Conservation (phyloP, 257 asterid species). For the Rubia yunnanensis region DNA sequence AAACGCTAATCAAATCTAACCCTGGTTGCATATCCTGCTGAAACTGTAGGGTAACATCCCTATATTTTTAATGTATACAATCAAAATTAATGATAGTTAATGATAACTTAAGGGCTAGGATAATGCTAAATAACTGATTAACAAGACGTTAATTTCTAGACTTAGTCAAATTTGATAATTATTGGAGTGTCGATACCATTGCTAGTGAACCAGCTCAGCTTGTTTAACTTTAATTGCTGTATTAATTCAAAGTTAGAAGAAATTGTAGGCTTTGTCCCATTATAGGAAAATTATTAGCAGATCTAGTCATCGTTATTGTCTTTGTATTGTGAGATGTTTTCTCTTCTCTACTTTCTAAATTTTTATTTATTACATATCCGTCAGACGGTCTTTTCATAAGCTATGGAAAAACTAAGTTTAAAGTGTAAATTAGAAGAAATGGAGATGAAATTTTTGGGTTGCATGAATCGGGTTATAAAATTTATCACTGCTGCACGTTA, state of each 20-base stretch:
- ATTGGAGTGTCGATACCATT: neutral
- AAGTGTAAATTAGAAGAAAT: too few species aligned
- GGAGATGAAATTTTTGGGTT: too few species aligned
- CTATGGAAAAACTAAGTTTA: too few species aligned
- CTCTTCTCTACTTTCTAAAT: neutral
- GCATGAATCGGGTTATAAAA: too few species aligned
- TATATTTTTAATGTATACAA: neutral
- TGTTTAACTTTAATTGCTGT: conserved; percentile 6
- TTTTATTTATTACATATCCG: too few species aligned
- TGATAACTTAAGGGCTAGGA: neutral
- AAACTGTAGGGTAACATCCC: neutral
- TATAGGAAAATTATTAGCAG: neutral
- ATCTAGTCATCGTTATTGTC: conserved; percentile 1
- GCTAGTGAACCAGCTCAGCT: conserved; percentile 1
- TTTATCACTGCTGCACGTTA: too few species aligned
- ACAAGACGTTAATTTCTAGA: conserved; percentile 4
- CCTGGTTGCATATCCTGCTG: neutral
- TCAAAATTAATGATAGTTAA: neutral
- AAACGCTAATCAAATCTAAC: neutral
- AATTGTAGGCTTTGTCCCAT: neutral
- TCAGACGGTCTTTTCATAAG: too few species aligned
- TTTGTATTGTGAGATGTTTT: neutral
- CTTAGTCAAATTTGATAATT: conserved; percentile 4
- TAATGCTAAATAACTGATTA: conserved; percentile 5
- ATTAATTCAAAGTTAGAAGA: neutral